Evolutionary conservation across 1,284 basidiomycete genomes (phyloP).

Genomic region (Pterulicium gracile): DNA sequence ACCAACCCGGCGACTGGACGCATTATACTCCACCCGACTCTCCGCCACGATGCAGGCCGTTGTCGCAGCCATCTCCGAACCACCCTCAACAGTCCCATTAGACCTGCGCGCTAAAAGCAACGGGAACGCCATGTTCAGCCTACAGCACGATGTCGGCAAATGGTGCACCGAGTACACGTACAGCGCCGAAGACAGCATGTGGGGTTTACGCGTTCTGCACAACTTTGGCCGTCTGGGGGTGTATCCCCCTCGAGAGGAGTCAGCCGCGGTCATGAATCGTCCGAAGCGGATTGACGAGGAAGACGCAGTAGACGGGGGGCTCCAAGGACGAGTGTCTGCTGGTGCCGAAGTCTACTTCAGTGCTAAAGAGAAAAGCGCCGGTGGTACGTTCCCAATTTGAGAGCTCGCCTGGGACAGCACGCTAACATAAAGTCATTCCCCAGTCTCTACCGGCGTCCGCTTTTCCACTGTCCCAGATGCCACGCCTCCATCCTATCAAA

Average conservation of each 20-base stretch:
- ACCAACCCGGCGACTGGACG: conserved; percentile 81
- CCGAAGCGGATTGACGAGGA: conserved; percentile 79
- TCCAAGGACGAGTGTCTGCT: conserved; percentile 82
- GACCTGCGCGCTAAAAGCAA: conserved; percentile 33
- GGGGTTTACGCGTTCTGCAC: conserved; percentile 83
- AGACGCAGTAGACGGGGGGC: conserved; percentile 80
- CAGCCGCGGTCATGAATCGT: conserved; percentile 19
- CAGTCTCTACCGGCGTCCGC: conserved; percentile 87
- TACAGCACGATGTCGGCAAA: conserved; percentile 88
- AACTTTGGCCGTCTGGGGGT: conserved; percentile 72
- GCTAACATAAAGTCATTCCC: too few relatives aligned
- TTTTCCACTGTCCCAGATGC: conserved; percentile 85
- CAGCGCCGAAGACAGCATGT: conserved; percentile 90
- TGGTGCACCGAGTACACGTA: conserved; percentile 95
- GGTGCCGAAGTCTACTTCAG: conserved; percentile 95
- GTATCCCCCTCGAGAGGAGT: conserved; percentile 22
- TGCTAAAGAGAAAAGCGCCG: conserved; percentile 86
- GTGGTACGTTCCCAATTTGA: conserved; percentile 73
- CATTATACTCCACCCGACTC: conserved; percentile 78
- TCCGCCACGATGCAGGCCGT: conserved; percentile 61
- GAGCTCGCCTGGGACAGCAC: too few relatives aligned
- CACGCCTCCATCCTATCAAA: conserved; percentile 50
- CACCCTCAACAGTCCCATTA: conserved; percentile 35
- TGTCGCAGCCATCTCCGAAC: conserved; percentile 69
- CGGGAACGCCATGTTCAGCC: conserved; percentile 78